Evolutionary conservation across 345 rosid species (phyloP).

Genomic region (Salix viminalis): DNA sequence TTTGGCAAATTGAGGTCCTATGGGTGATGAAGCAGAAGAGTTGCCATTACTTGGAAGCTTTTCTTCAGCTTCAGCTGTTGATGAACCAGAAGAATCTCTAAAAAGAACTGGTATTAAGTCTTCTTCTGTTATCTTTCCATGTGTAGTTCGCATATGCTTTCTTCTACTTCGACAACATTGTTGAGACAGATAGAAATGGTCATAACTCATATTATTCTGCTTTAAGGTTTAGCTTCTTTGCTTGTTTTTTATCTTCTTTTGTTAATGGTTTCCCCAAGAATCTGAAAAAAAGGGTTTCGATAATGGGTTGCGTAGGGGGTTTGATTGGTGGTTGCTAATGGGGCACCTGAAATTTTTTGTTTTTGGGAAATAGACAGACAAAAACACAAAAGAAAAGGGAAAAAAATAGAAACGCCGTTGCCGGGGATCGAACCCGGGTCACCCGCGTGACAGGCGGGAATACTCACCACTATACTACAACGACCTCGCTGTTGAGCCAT

Average conservation of each 20-base stretch:
- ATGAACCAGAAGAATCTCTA: slow-evolving; percentile 6
- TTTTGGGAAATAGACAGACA: not conserved
- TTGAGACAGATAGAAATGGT: not conserved
- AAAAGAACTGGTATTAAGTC: slow-evolving; percentile 36
- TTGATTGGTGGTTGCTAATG: not conserved
- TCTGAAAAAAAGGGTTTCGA: not conserved
- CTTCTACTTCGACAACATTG: not conserved
- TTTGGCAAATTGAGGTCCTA: not conserved
- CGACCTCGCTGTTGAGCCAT: slow-evolving; percentile 13
- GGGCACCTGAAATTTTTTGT: not conserved
- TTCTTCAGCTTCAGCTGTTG: slow-evolving; percentile 1
- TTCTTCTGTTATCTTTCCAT: not conserved
- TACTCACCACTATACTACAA: slow-evolving; percentile 93
- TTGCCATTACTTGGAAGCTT: slow-evolving; percentile 22
- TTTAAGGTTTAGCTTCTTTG: not conserved
- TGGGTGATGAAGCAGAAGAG: slow-evolving; percentile 20
- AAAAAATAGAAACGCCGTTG: slow-evolving; percentile 43
- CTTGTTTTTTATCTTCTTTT: too few species aligned
- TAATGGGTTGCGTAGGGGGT: not conserved
- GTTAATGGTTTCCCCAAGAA: not conserved
- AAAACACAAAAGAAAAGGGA: not conserved
- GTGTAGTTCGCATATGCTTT: not conserved
- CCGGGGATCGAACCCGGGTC: slow-evolving; percentile 99
- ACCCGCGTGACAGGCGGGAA: slow-evolving; percentile 91
- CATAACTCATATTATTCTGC: not conserved